Evolutionary conservation across 2,329 filamentous ascomycete species (phyloP).

Genomic region (Botrytis tulipae): DNA sequence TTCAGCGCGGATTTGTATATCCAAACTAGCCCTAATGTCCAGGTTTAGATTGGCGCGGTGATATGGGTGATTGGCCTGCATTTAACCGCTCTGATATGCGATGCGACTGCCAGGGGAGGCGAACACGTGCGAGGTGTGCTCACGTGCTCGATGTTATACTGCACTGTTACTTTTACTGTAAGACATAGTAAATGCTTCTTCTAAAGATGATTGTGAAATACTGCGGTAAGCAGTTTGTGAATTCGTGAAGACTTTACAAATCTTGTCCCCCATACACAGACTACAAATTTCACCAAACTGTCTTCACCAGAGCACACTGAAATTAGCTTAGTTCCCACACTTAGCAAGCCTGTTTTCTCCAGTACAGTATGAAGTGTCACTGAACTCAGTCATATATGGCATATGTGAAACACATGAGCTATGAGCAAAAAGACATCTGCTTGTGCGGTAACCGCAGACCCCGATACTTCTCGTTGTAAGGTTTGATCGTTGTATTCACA

Average conservation of each 20-base stretch:
- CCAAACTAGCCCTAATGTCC: neutral
- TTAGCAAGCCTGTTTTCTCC: neutral
- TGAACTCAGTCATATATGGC: too few species aligned
- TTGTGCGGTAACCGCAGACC: neutral
- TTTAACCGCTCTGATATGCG: conserved; percentile 3
- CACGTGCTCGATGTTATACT: neutral
- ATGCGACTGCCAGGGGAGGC: neutral
- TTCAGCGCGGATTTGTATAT: too few species aligned
- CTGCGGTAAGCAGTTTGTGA: neutral
- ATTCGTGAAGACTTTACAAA: neutral
- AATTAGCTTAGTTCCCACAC: neutral
- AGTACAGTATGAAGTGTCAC: neutral
- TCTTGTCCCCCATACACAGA: neutral
- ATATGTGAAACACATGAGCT: too few species aligned
- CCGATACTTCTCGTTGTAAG: neutral
- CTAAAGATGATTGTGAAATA: neutral
- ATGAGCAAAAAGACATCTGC: neutral
- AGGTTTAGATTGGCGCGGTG: conserved; percentile 5
- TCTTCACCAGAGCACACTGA: conserved; percentile 2
- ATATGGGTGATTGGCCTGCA: neutral
- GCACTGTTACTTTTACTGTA: neutral
- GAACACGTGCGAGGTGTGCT: neutral
- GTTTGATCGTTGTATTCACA: neutral
- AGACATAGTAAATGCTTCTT: neutral
- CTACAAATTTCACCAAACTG: neutral